Base-by-base conservation (phyloP, 345 rosid species). In the Rhizophora apiculata region DNA sequence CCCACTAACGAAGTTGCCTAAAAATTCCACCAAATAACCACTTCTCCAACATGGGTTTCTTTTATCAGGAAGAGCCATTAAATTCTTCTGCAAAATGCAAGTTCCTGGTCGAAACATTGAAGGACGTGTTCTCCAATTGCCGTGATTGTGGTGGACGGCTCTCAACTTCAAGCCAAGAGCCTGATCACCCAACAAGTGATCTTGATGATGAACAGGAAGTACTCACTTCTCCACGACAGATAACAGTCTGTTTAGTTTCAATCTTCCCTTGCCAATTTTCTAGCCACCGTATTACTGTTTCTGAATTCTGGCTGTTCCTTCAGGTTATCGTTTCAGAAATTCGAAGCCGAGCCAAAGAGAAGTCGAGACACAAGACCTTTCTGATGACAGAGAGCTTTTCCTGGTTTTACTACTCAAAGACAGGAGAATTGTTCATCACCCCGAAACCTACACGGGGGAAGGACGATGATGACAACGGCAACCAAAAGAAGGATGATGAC, bases 261-360 rank as follows among this genome's bases (percentile, higher is more conserved):
- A 20, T 60, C 24, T 22, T 24, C 24, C 51, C 20, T 30, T 13
- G 62, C 24, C 21, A 64, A 20, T 24, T 18, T 43, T 29, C n/a
- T 13, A 43, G 34, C 18, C 29, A 20, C 32, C 39, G 48, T 24
- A 32, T 26, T 32, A 21, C 68, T 63, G 22, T n/a, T 59, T 43
- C 30, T 65, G 26, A 10, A 43, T 43, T 43, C 49, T 43, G n/a
- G 20, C 30, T 60, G 52, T 65, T 68, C 39, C 21, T 63, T 15
- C 77, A 94, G 96, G 80, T 80, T 43, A 78, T 93, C 69, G 87
- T 89, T 36, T 89, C 85, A 20, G 87, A 82, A 77, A 91, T 94
- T 31, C 85, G 86, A 65, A 87, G 81, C 8, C 73, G 86, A 43
- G 96, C 93, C 1, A 85, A 88, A 90, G 98, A 89, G 80, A 95